phyloP scores from a whole-genome alignment of 2,329 filamentous ascomycete species.

The Tolypocladium amazonense region DNA sequence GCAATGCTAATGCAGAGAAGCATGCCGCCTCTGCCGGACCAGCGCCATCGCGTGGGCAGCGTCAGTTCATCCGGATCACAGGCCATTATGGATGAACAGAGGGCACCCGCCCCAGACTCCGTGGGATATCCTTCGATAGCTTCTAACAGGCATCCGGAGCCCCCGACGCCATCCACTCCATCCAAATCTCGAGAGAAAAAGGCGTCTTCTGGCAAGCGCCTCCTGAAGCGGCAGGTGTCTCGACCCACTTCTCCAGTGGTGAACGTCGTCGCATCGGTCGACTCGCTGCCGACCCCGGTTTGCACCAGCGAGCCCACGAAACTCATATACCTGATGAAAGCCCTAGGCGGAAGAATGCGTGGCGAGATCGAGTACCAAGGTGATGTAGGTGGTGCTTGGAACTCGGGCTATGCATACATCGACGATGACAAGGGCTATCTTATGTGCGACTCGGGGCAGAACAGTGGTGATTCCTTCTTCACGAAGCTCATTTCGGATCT shows the following conservation, averaged over 20 bases:
- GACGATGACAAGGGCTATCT: slow-evolving; percentile 65
- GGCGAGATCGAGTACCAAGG: slow-evolving; percentile 65
- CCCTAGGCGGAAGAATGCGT: slow-evolving; percentile 67
- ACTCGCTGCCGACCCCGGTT: slow-evolving; percentile 48
- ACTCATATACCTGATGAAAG: slow-evolving; percentile 67
- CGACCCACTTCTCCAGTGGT: slow-evolving; percentile 48
- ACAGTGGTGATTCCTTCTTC: slow-evolving; percentile 46
- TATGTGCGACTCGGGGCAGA: slow-evolving; percentile 61
- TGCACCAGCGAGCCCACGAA: slow-evolving; percentile 60
- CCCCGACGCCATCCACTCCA: slow-evolving; percentile 11
- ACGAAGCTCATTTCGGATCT: slow-evolving; percentile 61
- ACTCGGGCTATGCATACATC: slow-evolving; percentile 63
- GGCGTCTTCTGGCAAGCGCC: slow-evolving; percentile 32
- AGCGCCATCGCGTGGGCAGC: slow-evolving; percentile 57
- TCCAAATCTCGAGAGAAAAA: slow-evolving; percentile 27
- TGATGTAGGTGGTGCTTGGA: slow-evolving; percentile 53
- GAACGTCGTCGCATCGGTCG: slow-evolving; percentile 44
- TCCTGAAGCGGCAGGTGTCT: slow-evolving; percentile 44
- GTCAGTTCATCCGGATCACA: slow-evolving; percentile 53
- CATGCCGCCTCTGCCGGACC: slow-evolving; percentile 29
- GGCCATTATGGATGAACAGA: slow-evolving; percentile 39
- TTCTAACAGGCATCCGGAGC: slow-evolving; percentile 23
- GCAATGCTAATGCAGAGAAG: slow-evolving; percentile 36
- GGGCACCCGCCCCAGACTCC: slow-evolving; percentile 30
- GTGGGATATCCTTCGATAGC: slow-evolving; percentile 30